Evolutionary conservation across 306 rosid species (phyloP), one percentile per base, ranked within the genome.

Genomic region (Geum urbanum): DNA sequence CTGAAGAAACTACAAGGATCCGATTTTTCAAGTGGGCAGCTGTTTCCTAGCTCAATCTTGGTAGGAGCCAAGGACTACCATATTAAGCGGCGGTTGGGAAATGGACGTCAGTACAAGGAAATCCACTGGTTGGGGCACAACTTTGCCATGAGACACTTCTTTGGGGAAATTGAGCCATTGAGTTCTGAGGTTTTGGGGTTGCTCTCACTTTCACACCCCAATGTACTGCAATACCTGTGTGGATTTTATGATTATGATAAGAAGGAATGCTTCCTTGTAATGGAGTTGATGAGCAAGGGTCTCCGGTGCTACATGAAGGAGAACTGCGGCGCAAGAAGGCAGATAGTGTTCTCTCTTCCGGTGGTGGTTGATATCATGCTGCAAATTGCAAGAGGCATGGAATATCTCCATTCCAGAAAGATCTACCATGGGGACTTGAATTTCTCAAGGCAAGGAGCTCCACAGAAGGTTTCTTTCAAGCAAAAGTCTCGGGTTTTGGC

Each of bases 351-450:
- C 76, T 81, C 99, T 16, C 74, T 89, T 22, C 85, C 92, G 4
- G 95, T 87, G 32, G 78, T 85, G 56, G 91, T 87, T 63, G 99
- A 95, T 82, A 78, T 95, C 70, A 91, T 95, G 97, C 96, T 95
- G 77, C 99, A 95, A 70, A 89, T 95, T 69, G 95, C 97, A 0
- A 83, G 97, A 76, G 97, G 96, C 53, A 86, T 91, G 78, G 95
- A 89, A 61, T 85, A 89, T 40, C 91, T 95, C 7, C 97, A 95
- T 74, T 86, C 92, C 10, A 80, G 64, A 66, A 86, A 83, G 20
- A 82, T 91, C 50, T 87, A 58, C 69, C 97, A 95, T 74, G 99
- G 99, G 24, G 82, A 87, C 50, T 83, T 95, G 67, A 87, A 87
- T 75, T 87, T 37, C 85, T 95, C 75, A 86, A 73, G 72, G 63